Base-by-base conservation (phyloP, 306 rosid genomes). In the Amphicarpaea edgeworthii region DNA sequence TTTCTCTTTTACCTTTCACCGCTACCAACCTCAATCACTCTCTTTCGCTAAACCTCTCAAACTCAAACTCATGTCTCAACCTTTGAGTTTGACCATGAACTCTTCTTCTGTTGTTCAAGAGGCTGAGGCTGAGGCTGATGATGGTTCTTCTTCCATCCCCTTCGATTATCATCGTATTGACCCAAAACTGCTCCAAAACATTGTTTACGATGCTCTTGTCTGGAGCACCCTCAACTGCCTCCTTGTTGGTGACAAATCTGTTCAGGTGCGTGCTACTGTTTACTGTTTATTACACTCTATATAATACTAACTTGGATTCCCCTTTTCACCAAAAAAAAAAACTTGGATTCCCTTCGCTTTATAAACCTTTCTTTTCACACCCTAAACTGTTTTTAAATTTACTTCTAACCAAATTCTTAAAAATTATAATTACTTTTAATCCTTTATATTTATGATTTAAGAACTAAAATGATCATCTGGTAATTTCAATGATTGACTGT, bases 211-310 rank as follows among this genome's bases (percentile, higher is more conserved):
- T 77, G 85, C 96, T 83, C 97, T 95, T 60, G 93, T 92, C 82
- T 95, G 97, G 97, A 85, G 92, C 81, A 89, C 97, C 26, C 96
- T 95, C 64, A 90, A 90, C 59, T 97, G 98, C 7, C 92, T 95
- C 68, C 73, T 95, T 19, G 79, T 90, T 66, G 98, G 95, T 17
- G 86, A 92, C 75, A 89, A 79, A 89, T 85, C 98, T 30, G 82
- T 72, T 23, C 81, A 90, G 96, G n/a, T n/a, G n/a, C n/a, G n/a
- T n/a, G n/a, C n/a, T n/a, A n/a, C n/a, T n/a, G n/a, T n/a, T n/a
- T n/a, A n/a, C n/a, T n/a, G n/a, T n/a, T n/a, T n/a, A n/a, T n/a
- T n/a, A n/a, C n/a, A n/a, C n/a, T n/a, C n/a, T n/a, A n/a, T n/a
- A n/a, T n/a, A n/a, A n/a, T n/a, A n/a, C n/a, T n/a, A n/a, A n/a